These are phyloP conservation scores for Apostasia shenzhenica DNA, from an alignment of 106 monocot genomes.

Conservation along the genomic window DNA sequence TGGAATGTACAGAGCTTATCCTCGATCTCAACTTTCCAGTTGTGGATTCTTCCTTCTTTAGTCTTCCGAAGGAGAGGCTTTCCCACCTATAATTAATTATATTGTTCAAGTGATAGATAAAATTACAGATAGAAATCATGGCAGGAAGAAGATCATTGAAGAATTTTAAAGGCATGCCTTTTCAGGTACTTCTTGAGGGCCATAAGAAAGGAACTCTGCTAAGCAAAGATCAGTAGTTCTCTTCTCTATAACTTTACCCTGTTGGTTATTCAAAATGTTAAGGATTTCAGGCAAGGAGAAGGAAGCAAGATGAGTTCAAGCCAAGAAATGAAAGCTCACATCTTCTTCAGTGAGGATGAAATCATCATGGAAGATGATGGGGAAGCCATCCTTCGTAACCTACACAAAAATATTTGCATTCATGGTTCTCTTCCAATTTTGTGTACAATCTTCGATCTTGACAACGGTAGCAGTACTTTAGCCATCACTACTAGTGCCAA, in stretches of 20 bases:
- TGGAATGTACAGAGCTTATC: constrained; percentile 56
- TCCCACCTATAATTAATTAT: constrained; percentile 26
- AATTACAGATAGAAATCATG: too few species aligned
- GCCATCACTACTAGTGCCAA: too few species aligned
- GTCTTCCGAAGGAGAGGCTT: constrained; percentile 55
- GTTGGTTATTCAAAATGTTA: not conserved
- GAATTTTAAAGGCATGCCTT: constrained; percentile 16
- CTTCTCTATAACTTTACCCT: constrained; percentile 42
- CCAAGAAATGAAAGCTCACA: constrained; percentile 27
- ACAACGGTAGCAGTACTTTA: too few species aligned
- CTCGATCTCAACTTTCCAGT: constrained; percentile 61
- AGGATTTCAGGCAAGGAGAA: too few species aligned
- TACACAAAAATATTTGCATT: constrained; percentile 27
- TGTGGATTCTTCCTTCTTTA: constrained; percentile 43
- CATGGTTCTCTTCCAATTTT: constrained; percentile 14
- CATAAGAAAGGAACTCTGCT: constrained; percentile 43
- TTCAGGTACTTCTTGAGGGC: constrained; percentile 30
- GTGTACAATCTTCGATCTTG: too few species aligned
- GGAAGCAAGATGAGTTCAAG: too few species aligned
- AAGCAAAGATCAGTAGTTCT: constrained; percentile 37
- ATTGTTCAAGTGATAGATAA: too few species aligned
- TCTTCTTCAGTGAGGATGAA: constrained; percentile 53
- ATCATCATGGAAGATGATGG: constrained; percentile 72
- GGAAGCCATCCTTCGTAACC: constrained; percentile 67
- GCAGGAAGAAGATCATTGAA: too few species aligned